These are phyloP conservation scores for Phytopythium sindhum DNA, from an alignment of 352 stramenopile species.

Conservation along the genomic window DNA sequence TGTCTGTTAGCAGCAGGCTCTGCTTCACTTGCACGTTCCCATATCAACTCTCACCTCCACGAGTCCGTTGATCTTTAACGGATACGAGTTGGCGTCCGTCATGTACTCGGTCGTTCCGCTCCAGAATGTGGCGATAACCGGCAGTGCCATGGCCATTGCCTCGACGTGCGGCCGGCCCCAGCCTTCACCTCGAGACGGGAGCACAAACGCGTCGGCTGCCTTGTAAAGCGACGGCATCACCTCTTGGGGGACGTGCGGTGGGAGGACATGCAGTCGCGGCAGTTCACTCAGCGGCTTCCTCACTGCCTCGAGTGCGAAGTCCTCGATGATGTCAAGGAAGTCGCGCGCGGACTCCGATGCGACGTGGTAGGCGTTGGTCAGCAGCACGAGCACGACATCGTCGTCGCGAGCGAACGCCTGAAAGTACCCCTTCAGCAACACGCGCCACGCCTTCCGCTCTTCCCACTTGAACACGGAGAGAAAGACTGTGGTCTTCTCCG, in stretches of 20 bases:
- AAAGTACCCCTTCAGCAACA: slow-evolving; percentile 87
- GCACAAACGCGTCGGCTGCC: slow-evolving; percentile 80
- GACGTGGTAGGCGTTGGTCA: slow-evolving; percentile 88
- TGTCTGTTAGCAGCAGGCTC: background rate
- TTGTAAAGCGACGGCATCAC: slow-evolving; percentile 69
- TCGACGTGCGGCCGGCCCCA: slow-evolving; percentile 93
- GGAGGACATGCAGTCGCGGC: slow-evolving; percentile 57
- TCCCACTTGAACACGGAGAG: slow-evolving; percentile 95
- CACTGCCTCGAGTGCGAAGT: slow-evolving; percentile 45
- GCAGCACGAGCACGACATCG: slow-evolving; percentile 75
- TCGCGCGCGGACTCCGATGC: slow-evolving; percentile 36
- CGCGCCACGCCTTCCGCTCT: slow-evolving; percentile 87
- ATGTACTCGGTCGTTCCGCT: slow-evolving; percentile 89
- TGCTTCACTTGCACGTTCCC: background rate
- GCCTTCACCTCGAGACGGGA: slow-evolving; percentile 91
- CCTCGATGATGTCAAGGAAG: slow-evolving; percentile 51
- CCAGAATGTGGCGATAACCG: slow-evolving; percentile 92
- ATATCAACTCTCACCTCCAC: slow-evolving; percentile 37
- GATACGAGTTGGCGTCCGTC: slow-evolving; percentile 85
- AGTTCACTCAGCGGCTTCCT: slow-evolving; percentile 45
- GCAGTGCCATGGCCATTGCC: slow-evolving; percentile 90
- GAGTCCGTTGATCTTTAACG: slow-evolving; percentile 74
- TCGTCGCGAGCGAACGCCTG: slow-evolving; percentile 54
- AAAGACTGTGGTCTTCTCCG: slow-evolving; percentile 67
- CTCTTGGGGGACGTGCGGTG: slow-evolving; percentile 54